phyloP scores from a whole-genome alignment of 1,284 basidiomycete species.

The Cutaneotrichosporon sp. region DNA sequence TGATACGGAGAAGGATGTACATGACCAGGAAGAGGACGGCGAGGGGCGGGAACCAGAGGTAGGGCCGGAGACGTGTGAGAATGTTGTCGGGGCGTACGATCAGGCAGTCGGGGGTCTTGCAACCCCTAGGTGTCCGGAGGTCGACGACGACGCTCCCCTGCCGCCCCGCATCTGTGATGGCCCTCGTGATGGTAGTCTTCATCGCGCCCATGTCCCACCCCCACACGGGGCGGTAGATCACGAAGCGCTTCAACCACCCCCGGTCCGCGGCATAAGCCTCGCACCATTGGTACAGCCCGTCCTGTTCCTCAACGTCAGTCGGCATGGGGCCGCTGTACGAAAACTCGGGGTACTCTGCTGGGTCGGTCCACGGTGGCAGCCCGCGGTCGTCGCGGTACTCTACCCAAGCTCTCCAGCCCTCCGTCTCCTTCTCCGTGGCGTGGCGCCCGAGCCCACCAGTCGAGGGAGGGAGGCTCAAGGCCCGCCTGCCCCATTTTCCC shows the following conservation, averaged over 20 bases:
- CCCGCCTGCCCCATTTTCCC: constrained; percentile 18
- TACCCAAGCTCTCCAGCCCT: too few relatives aligned
- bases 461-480: too few relatives aligned
- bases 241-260: constrained; percentile 67
- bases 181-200: constrained; percentile 57
- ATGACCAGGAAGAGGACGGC: constrained; percentile 63
- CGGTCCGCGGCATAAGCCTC: constrained; percentile 66
- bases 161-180: constrained; percentile 61
- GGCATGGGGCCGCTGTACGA: too few relatives aligned
- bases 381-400: too few relatives aligned
- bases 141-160: constrained; percentile 55
- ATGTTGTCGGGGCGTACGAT: constrained; percentile 65
- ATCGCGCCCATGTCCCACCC: constrained; percentile 64
- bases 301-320: background rate
- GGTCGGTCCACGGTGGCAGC: too few relatives aligned
- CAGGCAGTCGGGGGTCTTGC: constrained; percentile 45
- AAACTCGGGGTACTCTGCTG: too few relatives aligned
- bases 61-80: constrained; percentile 64
- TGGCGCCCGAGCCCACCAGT: too few relatives aligned
- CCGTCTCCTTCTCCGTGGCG: too few relatives aligned
- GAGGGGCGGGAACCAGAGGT: constrained; percentile 57
- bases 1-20: constrained; percentile 58
- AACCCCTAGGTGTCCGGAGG: constrained; percentile 17
- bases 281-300: constrained; percentile 63
- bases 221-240: constrained; percentile 65